Conservation (phyloP, 2,329 filamentous ascomycete genomes). For the Monosporascus sp. region DNA sequence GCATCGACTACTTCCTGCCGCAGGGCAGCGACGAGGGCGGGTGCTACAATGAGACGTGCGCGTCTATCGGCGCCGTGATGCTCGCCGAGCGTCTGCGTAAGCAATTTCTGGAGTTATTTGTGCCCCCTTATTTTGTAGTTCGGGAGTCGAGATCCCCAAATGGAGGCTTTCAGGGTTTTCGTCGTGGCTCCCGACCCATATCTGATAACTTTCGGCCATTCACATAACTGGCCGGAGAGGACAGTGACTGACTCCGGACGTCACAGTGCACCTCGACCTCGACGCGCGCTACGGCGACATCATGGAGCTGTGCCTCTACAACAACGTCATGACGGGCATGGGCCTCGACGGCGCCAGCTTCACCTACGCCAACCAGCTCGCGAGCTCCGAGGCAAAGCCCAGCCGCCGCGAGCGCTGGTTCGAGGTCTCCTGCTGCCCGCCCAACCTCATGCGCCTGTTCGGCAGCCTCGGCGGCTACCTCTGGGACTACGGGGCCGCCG, state of each 20-base stretch:
- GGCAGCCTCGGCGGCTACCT: conserved; percentile 53
- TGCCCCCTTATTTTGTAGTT: no score
- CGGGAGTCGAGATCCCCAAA: no score
- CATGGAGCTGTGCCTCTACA: conserved; percentile 58
- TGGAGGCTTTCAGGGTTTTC: no score
- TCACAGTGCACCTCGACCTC: conserved; percentile 42
- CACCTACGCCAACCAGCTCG: conserved; percentile 58
- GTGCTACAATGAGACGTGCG: conserved; percentile 59
- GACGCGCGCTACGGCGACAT: conserved; percentile 51
- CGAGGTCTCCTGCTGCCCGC: conserved; percentile 55
- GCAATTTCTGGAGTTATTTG: no score
- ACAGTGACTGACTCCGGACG: no score
- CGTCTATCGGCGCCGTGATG: conserved; percentile 57
- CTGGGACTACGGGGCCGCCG: conserved; percentile 37
- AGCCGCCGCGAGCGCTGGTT: conserved; percentile 54
- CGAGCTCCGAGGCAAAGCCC: conserved; percentile 44
- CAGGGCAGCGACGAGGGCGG: conserved; percentile 56
- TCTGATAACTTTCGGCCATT: no score
- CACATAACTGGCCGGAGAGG: no score
- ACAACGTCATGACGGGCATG: conserved; percentile 55
- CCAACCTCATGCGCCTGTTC: conserved; percentile 52
- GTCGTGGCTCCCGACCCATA: no score
- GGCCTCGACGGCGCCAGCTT: conserved; percentile 51
- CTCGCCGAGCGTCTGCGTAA: conserved; percentile 45
- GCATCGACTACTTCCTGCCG: conserved; percentile 53